Percentiles rank a stretch among this genome's conserved stretches.
Conservation (phyloP, 768 basidiomycete genomes). For the Pleurotus tuber-regium region DNA sequence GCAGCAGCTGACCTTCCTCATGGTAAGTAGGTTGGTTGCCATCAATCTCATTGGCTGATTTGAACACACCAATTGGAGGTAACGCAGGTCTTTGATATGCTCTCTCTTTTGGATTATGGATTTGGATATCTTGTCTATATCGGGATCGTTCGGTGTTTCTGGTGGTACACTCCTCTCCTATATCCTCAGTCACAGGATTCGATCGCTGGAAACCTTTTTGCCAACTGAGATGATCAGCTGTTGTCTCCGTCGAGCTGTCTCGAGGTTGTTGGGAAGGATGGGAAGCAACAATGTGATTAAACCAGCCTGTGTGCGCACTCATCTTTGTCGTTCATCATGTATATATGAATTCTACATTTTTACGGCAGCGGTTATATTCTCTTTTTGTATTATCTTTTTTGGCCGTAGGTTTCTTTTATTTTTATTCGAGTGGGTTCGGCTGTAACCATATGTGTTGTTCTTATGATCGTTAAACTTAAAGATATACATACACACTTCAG, state of each 20-base stretch:
- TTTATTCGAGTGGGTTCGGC: not conserved
- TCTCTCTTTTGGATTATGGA: not conserved
- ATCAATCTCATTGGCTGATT: slow-evolving; percentile 1
- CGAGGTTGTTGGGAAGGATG: too few species aligned
- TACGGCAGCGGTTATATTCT: too few species aligned
- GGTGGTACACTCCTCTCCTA: not conserved
- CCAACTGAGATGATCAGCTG: too few species aligned
- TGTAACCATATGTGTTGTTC: not conserved
- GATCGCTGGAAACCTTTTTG: not conserved
- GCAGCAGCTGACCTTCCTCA: slow-evolving; percentile 3
- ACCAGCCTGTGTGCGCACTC: not conserved
- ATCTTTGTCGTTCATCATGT: not conserved
- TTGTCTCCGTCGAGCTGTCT: too few species aligned
- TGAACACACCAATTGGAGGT: too few species aligned
- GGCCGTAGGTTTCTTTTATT: not conserved
- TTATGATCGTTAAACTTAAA: too few species aligned
- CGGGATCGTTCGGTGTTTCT: not conserved
- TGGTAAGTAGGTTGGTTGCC: slow-evolving; percentile 4
- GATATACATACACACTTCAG: too few species aligned
- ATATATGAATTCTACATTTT: not conserved
- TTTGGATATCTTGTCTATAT: not conserved
- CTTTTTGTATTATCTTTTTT: not conserved
- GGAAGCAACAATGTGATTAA: not conserved
- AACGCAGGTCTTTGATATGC: too few species aligned
- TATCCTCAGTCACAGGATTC: too few species aligned